phyloP scores from a whole-genome alignment of 2,329 filamentous ascomycete species.

The Clarireedia sp. region DNA sequence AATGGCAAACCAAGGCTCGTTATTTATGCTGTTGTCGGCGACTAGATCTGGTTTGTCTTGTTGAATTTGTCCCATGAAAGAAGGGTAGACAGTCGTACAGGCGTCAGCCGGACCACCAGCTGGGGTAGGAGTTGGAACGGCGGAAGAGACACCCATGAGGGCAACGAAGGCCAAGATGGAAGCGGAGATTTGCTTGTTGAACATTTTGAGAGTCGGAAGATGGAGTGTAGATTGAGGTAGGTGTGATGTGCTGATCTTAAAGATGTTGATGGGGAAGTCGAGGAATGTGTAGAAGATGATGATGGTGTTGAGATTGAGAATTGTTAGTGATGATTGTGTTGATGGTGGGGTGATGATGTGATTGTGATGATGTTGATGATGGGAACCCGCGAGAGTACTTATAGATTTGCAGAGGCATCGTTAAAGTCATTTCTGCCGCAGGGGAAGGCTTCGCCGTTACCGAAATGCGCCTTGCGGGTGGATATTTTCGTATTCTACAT shows the following conservation, averaged over 20 bases:
- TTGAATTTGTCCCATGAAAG: not conserved
- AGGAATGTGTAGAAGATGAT: not conserved
- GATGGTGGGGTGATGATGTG: not conserved
- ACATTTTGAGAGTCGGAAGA: not conserved
- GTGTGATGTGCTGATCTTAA: not conserved
- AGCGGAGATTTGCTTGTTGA: not conserved
- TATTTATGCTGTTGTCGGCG: not conserved
- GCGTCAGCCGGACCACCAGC: not conserved
- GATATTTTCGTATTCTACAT: no score
- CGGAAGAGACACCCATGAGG: not conserved
- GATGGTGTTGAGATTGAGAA: not conserved
- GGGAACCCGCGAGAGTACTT: not conserved
- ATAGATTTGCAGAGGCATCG: not conserved
- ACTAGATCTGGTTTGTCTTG: not conserved
- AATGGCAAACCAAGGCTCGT: no score
- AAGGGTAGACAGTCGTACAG: not conserved
- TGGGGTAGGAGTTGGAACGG: not conserved
- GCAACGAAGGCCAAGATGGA: not conserved
- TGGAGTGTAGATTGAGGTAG: not conserved
- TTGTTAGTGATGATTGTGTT: not conserved
- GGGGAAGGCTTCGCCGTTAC: no score
- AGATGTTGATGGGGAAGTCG: not conserved
- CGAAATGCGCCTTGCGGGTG: no score
- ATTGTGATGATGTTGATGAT: not conserved
- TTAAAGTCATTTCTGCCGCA: no score